Percentiles rank a stretch among this genome's conserved stretches.
Conservation (phyloP, 2,329 filamentous ascomycete species). For the Botrytis galanthina region DNA sequence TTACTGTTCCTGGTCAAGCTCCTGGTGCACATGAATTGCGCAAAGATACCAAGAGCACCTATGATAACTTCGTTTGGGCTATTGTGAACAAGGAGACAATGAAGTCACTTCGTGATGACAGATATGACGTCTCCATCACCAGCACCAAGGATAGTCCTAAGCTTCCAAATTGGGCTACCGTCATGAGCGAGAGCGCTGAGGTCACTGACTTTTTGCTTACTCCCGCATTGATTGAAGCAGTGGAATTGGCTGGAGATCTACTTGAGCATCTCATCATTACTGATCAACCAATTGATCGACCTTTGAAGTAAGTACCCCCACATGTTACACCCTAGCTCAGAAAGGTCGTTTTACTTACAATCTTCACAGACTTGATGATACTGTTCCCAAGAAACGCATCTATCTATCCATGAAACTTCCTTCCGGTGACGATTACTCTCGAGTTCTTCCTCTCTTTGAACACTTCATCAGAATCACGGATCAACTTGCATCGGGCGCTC, state of each 20-base stretch:
- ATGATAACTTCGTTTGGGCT: constrained; percentile 91
- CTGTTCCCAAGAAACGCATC: constrained; percentile 79
- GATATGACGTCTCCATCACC: constrained; percentile 92
- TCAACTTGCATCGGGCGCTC: constrained; percentile 68
- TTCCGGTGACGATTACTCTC: constrained; percentile 60
- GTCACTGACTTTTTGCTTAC: constrained; percentile 86
- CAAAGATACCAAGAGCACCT: constrained; percentile 62
- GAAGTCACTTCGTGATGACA: constrained; percentile 84
- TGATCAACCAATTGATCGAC: constrained; percentile 86
- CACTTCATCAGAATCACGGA: constrained; percentile 86
- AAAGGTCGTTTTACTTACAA: constrained; percentile 17
- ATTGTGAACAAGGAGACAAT: constrained; percentile 94
- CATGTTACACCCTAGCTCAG: background rate
- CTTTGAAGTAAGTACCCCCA: constrained; percentile 63
- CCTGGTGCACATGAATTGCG: constrained; percentile 58
- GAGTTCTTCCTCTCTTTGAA: constrained; percentile 71
- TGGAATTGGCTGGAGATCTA: constrained; percentile 73
- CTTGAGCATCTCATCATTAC: constrained; percentile 86
- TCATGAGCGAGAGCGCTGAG: constrained; percentile 97
- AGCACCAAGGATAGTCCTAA: constrained; percentile 90
- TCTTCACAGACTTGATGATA: constrained; percentile 71
- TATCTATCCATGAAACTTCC: constrained; percentile 72
- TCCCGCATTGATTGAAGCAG: constrained; percentile 77
- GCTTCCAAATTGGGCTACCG: constrained; percentile 82
- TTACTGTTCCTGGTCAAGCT: constrained; percentile 64